These are phyloP conservation scores for Macrolepiota fuliginosa DNA, from an alignment of 768 basidiomycete genomes.

Conservation along the genomic window DNA sequence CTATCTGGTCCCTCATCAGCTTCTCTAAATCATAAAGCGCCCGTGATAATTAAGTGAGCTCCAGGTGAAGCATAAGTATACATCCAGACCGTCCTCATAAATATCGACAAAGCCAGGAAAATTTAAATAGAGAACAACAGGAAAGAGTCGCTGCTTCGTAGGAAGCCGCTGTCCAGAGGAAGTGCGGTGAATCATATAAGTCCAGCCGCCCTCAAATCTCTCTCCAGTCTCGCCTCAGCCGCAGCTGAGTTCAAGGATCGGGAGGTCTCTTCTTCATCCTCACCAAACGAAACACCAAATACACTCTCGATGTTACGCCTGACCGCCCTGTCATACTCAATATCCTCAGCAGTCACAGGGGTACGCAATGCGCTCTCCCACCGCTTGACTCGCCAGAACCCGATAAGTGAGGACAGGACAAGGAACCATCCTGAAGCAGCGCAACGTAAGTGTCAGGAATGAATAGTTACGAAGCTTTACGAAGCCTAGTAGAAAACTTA, in stretches of 20 bases:
- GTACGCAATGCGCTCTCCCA: slow-evolving; percentile 75
- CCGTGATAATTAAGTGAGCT: background rate
- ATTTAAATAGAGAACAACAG: slow-evolving; percentile 6
- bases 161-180: background rate
- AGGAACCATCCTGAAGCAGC: slow-evolving; percentile 95
- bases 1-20: slow-evolving; percentile 66
- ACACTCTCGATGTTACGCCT: slow-evolving; percentile 49
- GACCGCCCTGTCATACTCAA: slow-evolving; percentile 49
- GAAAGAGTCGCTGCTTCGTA: slow-evolving; percentile 1
- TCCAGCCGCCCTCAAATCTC: slow-evolving; percentile 54
- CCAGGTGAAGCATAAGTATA: background rate
- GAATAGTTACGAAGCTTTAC: slow-evolving; percentile 2
- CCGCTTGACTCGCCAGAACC: slow-evolving; percentile 82
- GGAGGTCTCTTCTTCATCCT: slow-evolving; percentile 24
- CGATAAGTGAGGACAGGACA: slow-evolving; percentile 76
- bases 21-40: slow-evolving; percentile 34
- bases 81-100: background rate
- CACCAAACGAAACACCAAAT: slow-evolving; percentile 45
- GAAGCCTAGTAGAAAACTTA: slow-evolving; percentile 23
- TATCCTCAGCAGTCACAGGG: slow-evolving; percentile 40
- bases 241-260: slow-evolving; percentile 1
- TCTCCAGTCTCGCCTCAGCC: slow-evolving; percentile 42
- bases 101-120: background rate
- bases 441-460: slow-evolving; percentile 50
- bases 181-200: slow-evolving; percentile 35